phyloP scores from a whole-genome alignment of 176 grass and related monocot genomes.

The Cenchrus purpureus region DNA sequence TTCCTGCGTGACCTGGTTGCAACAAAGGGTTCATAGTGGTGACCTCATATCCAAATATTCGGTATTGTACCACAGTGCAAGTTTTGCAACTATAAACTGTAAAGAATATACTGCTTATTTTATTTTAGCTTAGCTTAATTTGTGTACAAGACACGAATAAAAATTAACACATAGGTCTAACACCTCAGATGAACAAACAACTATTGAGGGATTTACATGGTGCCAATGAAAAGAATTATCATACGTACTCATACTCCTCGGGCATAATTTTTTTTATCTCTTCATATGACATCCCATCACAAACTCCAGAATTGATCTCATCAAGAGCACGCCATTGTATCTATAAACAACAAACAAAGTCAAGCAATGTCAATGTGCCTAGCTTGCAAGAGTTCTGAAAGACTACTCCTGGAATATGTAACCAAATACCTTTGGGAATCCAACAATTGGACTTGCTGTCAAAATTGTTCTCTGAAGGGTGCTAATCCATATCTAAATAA shows the following conservation, averaged over 20 bases:
- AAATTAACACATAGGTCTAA: not conserved
- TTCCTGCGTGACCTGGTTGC: constrained; percentile 83
- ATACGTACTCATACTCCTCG: constrained; percentile 91
- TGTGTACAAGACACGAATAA: not conserved
- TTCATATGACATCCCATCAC: constrained; percentile 99
- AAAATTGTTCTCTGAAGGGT: constrained; percentile 98
- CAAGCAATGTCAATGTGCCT: constrained; percentile 29
- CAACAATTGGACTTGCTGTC: constrained; percentile 92
- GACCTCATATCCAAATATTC: constrained; percentile 19
- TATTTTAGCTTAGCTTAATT: not conserved
- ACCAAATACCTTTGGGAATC: constrained; percentile 87
- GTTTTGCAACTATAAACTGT: not conserved
- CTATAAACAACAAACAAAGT: constrained; percentile 46
- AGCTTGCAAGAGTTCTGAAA: constrained; percentile 31
- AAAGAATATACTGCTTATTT: not conserved
- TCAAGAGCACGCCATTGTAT: constrained; percentile 99
- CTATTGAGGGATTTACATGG: constrained; percentile 2
- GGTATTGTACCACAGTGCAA: not conserved
- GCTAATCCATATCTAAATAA: constrained; percentile 94
- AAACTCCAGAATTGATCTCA: constrained; percentile 96
- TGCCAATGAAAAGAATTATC: constrained; percentile 28
- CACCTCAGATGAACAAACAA: not conserved
- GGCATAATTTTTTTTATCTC: constrained; percentile 99
- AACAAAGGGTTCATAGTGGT: constrained; percentile 14
- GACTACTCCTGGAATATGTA: constrained; percentile 10